Evolutionary conservation across 257 asterid species (phyloP).

Genomic region (Przewalskia tangutica): DNA sequence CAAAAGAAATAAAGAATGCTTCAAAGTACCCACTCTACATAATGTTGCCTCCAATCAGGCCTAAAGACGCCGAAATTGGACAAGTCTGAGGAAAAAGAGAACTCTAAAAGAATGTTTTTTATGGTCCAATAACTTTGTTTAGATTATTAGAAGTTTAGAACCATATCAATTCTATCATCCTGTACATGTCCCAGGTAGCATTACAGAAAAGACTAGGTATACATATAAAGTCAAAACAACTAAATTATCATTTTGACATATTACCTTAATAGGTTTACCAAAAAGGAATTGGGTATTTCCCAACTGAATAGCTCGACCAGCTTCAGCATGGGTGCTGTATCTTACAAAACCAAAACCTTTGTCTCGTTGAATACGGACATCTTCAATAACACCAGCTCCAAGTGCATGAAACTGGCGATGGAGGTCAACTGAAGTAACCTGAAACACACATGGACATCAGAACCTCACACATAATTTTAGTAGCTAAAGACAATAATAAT

Average conservation of each 20-base stretch:
- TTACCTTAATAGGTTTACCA: constrained; percentile 61
- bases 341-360: constrained; percentile 82
- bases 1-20: neutral
- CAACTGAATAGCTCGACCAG: constrained; percentile 70
- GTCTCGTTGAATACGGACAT: constrained; percentile 71
- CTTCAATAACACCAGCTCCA: constrained; percentile 70
- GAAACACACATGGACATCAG: neutral
- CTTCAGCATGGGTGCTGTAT: constrained; percentile 74
- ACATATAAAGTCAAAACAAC: neutral
- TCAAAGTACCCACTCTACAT: neutral
- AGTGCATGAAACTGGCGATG: constrained; percentile 64
- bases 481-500: neutral
- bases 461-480: neutral
- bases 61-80: neutral
- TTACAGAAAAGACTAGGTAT: neutral
- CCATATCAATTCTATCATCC: neutral
- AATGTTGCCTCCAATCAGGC: neutral
- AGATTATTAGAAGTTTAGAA: neutral
- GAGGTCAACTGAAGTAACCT: constrained; percentile 70
- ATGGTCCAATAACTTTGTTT: neutral
- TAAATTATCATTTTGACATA: neutral
- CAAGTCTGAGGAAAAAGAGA: neutral
- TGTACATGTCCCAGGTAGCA: neutral
- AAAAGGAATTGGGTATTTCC: constrained; percentile 54
- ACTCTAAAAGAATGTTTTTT: neutral